Evolutionary conservation across 116 monocot species (phyloP).

Genomic region (Dioscorea cayenensis): DNA sequence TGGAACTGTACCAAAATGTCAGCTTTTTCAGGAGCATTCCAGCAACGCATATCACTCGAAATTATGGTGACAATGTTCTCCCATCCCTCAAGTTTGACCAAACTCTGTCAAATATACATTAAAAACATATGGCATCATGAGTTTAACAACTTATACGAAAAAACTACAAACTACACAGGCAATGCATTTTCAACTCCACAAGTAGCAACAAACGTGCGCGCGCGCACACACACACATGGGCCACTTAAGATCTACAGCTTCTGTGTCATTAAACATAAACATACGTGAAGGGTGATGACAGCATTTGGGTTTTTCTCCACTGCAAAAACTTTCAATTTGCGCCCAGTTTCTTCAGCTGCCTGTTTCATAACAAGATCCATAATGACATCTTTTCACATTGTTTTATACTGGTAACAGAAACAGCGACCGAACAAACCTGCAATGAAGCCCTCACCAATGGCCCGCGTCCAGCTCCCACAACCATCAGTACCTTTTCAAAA

Average conservation of each 20-base stretch:
- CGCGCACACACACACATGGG: background rate
- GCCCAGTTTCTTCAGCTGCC: constrained; percentile 82
- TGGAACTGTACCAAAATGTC: constrained; percentile 75
- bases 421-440: constrained; percentile 42
- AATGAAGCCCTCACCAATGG: constrained; percentile 93
- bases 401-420: no score
- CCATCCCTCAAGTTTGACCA: constrained; percentile 90
- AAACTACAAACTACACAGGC: no score
- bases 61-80: constrained; percentile 68
- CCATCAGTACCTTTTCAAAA: constrained; percentile 78
- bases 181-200: no score
- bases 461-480: constrained; percentile 98
- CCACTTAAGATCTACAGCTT: background rate
- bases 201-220: no score
- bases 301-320: constrained; percentile 99
- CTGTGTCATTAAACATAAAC: constrained; percentile 33
- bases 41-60: constrained; percentile 94
- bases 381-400: no score
- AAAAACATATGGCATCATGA: background rate
- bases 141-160: no score
- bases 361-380: constrained; percentile 4
- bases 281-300: constrained; percentile 92
- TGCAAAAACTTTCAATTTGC: constrained; percentile 86
- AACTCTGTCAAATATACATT: constrained; percentile 39
- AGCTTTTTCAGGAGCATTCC: constrained; percentile 98